Conservation (phyloP, 2,329 filamentous ascomycete species). For the Nemania serpens region DNA sequence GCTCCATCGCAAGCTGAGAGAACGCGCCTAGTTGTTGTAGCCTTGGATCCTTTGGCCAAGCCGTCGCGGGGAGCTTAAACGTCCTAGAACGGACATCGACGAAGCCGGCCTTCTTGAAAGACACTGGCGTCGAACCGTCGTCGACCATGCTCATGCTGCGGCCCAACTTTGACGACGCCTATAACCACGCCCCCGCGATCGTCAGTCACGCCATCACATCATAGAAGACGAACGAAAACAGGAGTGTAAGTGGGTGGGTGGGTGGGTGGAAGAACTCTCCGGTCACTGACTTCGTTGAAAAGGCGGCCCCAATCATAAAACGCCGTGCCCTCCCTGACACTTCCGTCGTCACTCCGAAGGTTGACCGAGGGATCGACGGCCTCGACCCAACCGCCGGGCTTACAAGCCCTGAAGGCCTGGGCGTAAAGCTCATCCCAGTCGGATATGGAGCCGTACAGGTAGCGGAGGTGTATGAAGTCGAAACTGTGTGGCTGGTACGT, state of each 20-base stretch:
- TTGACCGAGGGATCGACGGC: conserved; percentile 27
- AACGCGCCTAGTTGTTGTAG: conserved; percentile 39
- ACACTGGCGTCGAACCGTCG: conserved; percentile 55
- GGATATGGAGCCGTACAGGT: conserved; percentile 56
- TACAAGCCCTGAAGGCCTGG: conserved; percentile 54
- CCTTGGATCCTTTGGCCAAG: conserved; percentile 39
- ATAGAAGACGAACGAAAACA: not conserved
- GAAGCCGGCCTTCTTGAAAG: conserved; percentile 60
- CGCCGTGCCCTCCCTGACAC: conserved; percentile 25
- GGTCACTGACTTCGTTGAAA: conserved; percentile 49
- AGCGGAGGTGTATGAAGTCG: conserved; percentile 62
- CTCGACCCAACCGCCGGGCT: conserved; percentile 48
- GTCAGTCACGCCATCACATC: conserved; percentile 35
- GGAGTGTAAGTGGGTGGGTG: not conserved
- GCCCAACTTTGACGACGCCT: conserved; percentile 41
- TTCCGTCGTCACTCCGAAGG: conserved; percentile 31
- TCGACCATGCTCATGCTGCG: conserved; percentile 56
- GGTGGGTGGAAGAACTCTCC: not conserved
- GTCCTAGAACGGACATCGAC: conserved; percentile 58
- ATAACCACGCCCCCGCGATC: not conserved
- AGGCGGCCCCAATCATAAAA: conserved; percentile 36
- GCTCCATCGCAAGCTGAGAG: conserved; percentile 34
- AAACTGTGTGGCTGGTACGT: conserved; percentile 48
- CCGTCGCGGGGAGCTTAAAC: conserved; percentile 50
- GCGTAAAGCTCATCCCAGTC: conserved; percentile 58